Evolutionary conservation across 768 basidiomycete genomes (phyloP).

Genomic region (Clavaria fumosa): DNA sequence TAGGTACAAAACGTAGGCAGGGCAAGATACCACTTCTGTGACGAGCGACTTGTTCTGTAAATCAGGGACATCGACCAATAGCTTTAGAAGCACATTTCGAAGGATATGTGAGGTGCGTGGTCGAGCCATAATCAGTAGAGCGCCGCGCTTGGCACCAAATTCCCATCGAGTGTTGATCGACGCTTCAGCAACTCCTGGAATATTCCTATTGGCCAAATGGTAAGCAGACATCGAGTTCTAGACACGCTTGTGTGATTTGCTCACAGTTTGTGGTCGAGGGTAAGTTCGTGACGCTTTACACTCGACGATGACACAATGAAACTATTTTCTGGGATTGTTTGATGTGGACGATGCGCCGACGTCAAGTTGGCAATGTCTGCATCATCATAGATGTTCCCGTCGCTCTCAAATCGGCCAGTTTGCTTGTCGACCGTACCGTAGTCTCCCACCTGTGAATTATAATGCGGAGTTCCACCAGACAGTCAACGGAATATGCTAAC

Average conservation of each 20-base stretch:
- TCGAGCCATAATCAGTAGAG: slow-evolving; percentile 21
- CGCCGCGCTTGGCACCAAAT: slow-evolving; percentile 18
- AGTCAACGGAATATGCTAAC: slow-evolving; percentile 11
- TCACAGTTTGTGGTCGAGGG: slow-evolving; percentile 12
- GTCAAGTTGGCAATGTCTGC: slow-evolving; percentile 11
- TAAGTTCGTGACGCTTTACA: slow-evolving; percentile 8
- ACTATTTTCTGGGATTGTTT: slow-evolving; percentile 11
- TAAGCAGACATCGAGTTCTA: not conserved
- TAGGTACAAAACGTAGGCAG: slow-evolving; percentile 12
- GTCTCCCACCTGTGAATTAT: slow-evolving; percentile 18
- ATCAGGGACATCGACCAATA: slow-evolving; percentile 12
- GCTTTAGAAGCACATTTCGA: slow-evolving; percentile 11
- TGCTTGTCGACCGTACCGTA: slow-evolving; percentile 18
- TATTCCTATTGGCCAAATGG: slow-evolving; percentile 6
- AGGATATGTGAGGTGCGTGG: slow-evolving; percentile 15
- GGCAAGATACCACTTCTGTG: slow-evolving; percentile 18
- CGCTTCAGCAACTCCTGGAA: slow-evolving; percentile 16
- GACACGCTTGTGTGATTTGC: not conserved
- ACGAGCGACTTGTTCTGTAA: slow-evolving; percentile 21
- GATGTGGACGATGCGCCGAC: slow-evolving; percentile 9
- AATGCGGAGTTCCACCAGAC: not conserved
- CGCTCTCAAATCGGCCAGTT: slow-evolving; percentile 17
- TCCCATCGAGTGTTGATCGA: slow-evolving; percentile 22
- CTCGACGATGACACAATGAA: slow-evolving; percentile 15
- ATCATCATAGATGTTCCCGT: slow-evolving; percentile 20